Evolutionary conservation across 1,284 basidiomycete genomes (phyloP), one percentile per base, ranked within the genome.

Genomic region (Ganoderma lingzhi): DNA sequence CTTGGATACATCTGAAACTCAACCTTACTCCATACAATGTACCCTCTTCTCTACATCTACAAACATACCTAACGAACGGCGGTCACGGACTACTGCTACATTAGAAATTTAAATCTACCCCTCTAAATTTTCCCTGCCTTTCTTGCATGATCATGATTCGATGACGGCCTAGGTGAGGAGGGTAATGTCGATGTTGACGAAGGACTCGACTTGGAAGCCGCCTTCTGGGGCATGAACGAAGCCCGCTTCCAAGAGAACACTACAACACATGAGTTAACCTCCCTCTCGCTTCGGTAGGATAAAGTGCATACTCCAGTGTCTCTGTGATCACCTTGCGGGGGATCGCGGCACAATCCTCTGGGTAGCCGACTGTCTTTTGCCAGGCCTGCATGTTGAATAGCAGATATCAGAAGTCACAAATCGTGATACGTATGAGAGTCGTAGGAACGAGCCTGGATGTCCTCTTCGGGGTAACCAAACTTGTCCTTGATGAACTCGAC

Each of bases 401-500:
- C 42, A 15, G 15, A 12, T 23, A 28, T 76, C 37, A 81, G 78
- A 63, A 15, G 66, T 10, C 23, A 48, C 4, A 3, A 17, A 48
- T 9, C 15, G n/a, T 19, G 59, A 32, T 60, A 44, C 19, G 62
- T 14, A 42, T 32, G 35, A 6, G 17, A 14, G 51, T 72, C 23
- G 35, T 14, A 23, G 67, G 65, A 79, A 69, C 84, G 76, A 48
- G 90, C 90, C 81, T 87, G 83, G 71, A 97, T 88, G 77, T 97
- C 96, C 70, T 89, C 86, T 66, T 92, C 88, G 0, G 90, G 86
- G 77, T 98, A 97, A 0, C 92, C 92, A 76, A 97, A 97, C 67
- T 87, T 90, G 23, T 85, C 81, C 75, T 87, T 86, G 76, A 98
- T 93, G 77, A 93, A 97, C 45, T 89, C 87, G 45, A 96, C 85